Conservation (phyloP, 2,329 filamentous ascomycete species). For the Aspergillus awamori region DNA sequence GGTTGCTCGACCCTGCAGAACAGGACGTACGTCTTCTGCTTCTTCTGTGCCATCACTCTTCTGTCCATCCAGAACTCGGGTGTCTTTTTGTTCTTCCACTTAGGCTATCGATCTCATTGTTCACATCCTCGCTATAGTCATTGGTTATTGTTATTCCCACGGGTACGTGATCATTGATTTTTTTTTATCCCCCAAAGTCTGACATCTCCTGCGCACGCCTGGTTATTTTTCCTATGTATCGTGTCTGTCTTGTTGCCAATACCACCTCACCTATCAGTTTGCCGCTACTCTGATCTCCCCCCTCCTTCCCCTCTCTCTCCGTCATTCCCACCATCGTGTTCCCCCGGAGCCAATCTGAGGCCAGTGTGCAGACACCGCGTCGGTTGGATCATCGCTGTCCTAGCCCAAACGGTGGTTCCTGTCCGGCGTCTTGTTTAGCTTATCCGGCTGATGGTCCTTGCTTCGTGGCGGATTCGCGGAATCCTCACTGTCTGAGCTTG, state of each 20-base stretch:
- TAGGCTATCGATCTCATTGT: slow-evolving; percentile 1
- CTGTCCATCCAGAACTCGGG: neutral
- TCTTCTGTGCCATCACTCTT: slow-evolving; percentile 2
- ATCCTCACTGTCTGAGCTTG: slow-evolving; percentile 23
- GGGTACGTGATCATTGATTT: slow-evolving; percentile 1
- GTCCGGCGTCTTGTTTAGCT: slow-evolving; percentile 23
- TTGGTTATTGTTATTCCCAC: neutral
- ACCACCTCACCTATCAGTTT: neutral
- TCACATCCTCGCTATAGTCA: neutral
- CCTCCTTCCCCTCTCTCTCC: slow-evolving; percentile 1
- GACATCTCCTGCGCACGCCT: neutral
- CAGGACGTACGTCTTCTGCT: neutral
- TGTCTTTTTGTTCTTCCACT: slow-evolving; percentile 2
- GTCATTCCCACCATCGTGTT: neutral
- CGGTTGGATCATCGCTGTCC: slow-evolving; percentile 17
- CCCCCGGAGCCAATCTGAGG: slow-evolving; percentile 15
- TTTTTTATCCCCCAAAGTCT: neutral
- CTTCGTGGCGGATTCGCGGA: slow-evolving; percentile 27
- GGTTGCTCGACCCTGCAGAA: slow-evolving; percentile 18
- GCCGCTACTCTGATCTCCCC: neutral
- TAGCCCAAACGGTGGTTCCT: slow-evolving; percentile 25
- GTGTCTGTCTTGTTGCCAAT: neutral
- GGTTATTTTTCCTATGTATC: neutral
- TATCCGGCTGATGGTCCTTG: slow-evolving; percentile 27
- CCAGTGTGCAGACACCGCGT: slow-evolving; percentile 11